Evolutionary conservation across 1,284 basidiomycete species (phyloP).

Genomic region (Flammula alnicola): DNA sequence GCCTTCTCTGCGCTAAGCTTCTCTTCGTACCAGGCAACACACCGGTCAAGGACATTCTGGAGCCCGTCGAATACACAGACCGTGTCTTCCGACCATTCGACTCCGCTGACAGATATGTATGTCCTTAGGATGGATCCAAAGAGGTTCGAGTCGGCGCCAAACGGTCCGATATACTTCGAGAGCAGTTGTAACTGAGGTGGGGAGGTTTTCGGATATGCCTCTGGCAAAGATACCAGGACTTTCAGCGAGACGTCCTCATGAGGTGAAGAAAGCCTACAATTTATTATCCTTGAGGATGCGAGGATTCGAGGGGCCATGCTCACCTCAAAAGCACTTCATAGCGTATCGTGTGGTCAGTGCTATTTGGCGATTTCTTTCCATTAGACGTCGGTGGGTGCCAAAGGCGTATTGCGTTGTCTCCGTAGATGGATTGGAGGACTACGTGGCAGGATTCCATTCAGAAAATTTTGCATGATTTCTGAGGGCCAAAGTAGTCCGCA

Average conservation of each 20-base stretch:
- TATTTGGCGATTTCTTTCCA: slow-evolving; percentile 13
- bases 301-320: slow-evolving; percentile 20
- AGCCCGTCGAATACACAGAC: slow-evolving; percentile 91
- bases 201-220: slow-evolving; percentile 69
- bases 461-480: background rate
- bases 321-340: slow-evolving; percentile 59
- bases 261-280: slow-evolving; percentile 54
- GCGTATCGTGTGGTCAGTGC: slow-evolving; percentile 47
- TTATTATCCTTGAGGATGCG: slow-evolving; percentile 27
- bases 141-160: slow-evolving; percentile 69
- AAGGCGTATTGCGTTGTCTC: slow-evolving; percentile 62
- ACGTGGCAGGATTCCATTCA: slow-evolving; percentile 9
- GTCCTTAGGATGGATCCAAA: slow-evolving; percentile 84
- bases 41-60: slow-evolving; percentile 74
- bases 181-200: slow-evolving; percentile 86
- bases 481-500: slow-evolving; percentile 33
- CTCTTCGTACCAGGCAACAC: slow-evolving; percentile 73
- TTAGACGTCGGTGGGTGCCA: slow-evolving; percentile 45
- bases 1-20: slow-evolving; percentile 60
- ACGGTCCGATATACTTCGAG: slow-evolving; percentile 85
- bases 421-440: slow-evolving; percentile 88
- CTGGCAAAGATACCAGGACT: slow-evolving; percentile 76
- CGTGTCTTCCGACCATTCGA: slow-evolving; percentile 74
- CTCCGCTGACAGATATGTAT: slow-evolving; percentile 77
- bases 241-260: slow-evolving; percentile 62